A percentile compares a stretch with the other conserved stretches of the same genome.
Evolutionary conservation across 2,329 filamentous ascomycete species (phyloP).

Genomic region (Waltergamsia citrina): DNA sequence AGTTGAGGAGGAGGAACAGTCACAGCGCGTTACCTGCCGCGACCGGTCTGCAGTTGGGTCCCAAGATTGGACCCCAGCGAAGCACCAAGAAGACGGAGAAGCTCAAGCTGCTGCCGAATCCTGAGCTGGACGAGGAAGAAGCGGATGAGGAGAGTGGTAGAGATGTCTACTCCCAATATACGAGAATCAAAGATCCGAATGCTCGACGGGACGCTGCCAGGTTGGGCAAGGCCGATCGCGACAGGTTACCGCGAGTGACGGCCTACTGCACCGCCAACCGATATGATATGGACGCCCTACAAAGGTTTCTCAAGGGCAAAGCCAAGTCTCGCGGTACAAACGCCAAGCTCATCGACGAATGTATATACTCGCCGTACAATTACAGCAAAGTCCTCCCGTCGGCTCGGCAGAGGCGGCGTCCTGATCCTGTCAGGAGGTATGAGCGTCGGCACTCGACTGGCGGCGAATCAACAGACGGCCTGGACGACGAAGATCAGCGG

Average conservation of each 20-base stretch:
- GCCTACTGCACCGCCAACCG: slow-evolving; percentile 93
- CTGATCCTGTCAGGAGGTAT: slow-evolving; percentile 32
- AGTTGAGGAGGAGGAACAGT: slow-evolving; percentile 78
- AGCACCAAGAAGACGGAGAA: slow-evolving; percentile 96
- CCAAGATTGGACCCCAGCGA: slow-evolving; percentile 87
- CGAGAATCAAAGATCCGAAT: slow-evolving; percentile 91
- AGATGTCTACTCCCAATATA: slow-evolving; percentile 97
- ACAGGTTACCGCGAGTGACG: slow-evolving; percentile 79
- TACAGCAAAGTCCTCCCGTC: slow-evolving; percentile 43
- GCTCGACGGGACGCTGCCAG: slow-evolving; percentile 86
- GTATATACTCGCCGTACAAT: slow-evolving; percentile 89
- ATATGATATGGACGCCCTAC: slow-evolving; percentile 81
- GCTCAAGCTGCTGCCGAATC: slow-evolving; percentile 90
- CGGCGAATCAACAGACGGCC: slow-evolving; percentile 40
- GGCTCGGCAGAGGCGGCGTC: slow-evolving; percentile 5
- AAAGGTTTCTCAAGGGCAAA: slow-evolving; percentile 84
- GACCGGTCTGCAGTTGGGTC: slow-evolving; percentile 22
- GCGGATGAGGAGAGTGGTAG: slow-evolving; percentile 91
- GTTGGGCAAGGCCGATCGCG: slow-evolving; percentile 86
- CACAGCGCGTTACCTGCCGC: slow-evolving; percentile 44
- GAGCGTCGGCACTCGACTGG: slow-evolving; percentile 71
- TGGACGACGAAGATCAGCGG: slow-evolving; percentile 27
- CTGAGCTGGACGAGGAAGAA: slow-evolving; percentile 63
- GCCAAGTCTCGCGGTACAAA: slow-evolving; percentile 67
- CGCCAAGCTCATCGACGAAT: slow-evolving; percentile 93